These are phyloP conservation scores for Dendrobium huoshanense DNA, from an alignment of 106 monocot species.

Conservation along the genomic window DNA sequence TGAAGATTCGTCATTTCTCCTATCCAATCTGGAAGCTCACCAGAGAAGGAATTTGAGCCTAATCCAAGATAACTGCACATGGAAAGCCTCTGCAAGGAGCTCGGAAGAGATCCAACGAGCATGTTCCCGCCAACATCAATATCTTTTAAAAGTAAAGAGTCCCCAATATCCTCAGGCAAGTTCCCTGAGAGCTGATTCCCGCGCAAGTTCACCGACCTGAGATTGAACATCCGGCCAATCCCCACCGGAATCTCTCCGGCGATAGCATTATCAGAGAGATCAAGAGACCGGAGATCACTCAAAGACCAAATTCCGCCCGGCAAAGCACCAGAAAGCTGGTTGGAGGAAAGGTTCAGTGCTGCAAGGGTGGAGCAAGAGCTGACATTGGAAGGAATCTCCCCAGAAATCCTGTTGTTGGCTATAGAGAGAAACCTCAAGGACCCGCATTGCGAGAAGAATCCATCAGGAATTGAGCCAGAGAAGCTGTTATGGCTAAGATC, in stretches of 20 bases:
- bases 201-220: slow-evolving; percentile 40
- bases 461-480: slow-evolving; percentile 47
- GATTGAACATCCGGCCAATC: slow-evolving; percentile 39
- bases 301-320: slow-evolving; percentile 53
- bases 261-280: slow-evolving; percentile 56
- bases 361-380: slow-evolving; percentile 64
- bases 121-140: slow-evolving; percentile 49
- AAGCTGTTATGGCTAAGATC: slow-evolving; percentile 62
- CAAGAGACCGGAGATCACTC: slow-evolving; percentile 46
- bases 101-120: slow-evolving; percentile 48
- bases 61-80: slow-evolving; percentile 32
- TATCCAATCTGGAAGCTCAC: slow-evolving; percentile 63
- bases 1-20: slow-evolving; percentile 41
- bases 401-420: slow-evolving; percentile 45
- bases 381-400: slow-evolving; percentile 41
- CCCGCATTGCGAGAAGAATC: slow-evolving; percentile 60
- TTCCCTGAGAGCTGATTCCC: slow-evolving; percentile 50
- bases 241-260: slow-evolving; percentile 52
- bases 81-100: slow-evolving; percentile 45
- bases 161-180: slow-evolving; percentile 53
- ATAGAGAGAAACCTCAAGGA: slow-evolving; percentile 42
- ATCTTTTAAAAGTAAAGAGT: slow-evolving; percentile 34
- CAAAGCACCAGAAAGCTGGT: slow-evolving; percentile 48
- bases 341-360: slow-evolving; percentile 48
- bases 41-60: slow-evolving; percentile 48